phyloP scores from a whole-genome alignment of 2,329 filamentous ascomycete genomes.

The Ceratocystis destructans region DNA sequence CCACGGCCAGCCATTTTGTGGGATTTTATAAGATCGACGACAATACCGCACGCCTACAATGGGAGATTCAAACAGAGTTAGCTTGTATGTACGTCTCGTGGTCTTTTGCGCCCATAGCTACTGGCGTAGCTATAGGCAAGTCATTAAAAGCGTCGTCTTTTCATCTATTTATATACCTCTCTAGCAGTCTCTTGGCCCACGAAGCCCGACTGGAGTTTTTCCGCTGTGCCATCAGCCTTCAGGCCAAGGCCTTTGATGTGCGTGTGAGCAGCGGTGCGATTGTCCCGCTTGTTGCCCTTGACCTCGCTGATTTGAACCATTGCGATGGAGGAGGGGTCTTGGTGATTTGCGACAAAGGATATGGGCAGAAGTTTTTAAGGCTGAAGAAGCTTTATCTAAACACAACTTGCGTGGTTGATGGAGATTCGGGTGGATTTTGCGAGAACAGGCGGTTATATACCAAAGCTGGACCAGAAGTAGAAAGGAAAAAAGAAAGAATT shows the following conservation, averaged over 20 bases:
- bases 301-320: constrained; percentile 92
- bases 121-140: background rate
- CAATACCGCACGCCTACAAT: constrained; percentile 74
- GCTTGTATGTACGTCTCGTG: background rate
- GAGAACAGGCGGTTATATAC: background rate
- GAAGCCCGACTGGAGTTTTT: constrained; percentile 68
- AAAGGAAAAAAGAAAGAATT: background rate
- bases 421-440: too few relatives aligned
- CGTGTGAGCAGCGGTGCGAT: constrained; percentile 89
- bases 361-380: background rate
- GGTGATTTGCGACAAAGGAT: background rate
- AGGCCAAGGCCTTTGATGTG: constrained; percentile 94
- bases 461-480: background rate
- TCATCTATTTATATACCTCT: constrained; percentile 46
- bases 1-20: constrained; percentile 97
- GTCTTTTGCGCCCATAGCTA: background rate
- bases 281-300: constrained; percentile 87
- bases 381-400: background rate
- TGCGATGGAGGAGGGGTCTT: constrained; percentile 3
- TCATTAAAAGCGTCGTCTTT: constrained; percentile 20
- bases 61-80: background rate
- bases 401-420: background rate
- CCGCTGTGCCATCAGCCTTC: constrained; percentile 71
- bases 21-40: constrained; percentile 86
- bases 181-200: constrained; percentile 77